These are phyloP conservation scores for Tephrocybe rancida DNA, from an alignment of 768 basidiomycete genomes.

Conservation along the genomic window DNA sequence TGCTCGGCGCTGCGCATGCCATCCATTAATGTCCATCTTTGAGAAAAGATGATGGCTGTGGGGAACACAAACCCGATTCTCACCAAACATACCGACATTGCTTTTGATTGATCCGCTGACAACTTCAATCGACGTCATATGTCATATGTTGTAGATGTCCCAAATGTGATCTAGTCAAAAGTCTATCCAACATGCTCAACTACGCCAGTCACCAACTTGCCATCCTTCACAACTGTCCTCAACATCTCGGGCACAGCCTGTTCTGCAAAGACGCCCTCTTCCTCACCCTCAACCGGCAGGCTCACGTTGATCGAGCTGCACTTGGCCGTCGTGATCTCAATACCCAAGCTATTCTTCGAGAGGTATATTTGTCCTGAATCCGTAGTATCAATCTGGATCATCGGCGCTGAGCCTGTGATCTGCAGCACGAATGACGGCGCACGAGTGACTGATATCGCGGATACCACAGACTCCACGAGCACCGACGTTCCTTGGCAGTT, in stretches of 20 bases:
- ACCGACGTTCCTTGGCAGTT: conserved; percentile 88
- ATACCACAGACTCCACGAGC: conserved; percentile 91
- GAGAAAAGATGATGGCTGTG: conserved; percentile 6
- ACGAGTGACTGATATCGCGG: conserved; percentile 83
- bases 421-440: conserved; percentile 95
- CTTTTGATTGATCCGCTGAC: conserved; percentile 12
- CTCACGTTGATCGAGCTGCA: conserved; percentile 92
- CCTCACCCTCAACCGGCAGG: conserved; percentile 83
- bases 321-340: conserved; percentile 93
- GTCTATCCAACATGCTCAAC: conserved; percentile 80
- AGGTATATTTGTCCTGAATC: conserved; percentile 96
- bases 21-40: conserved; percentile 76
- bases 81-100: neutral
- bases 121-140: conserved; percentile 2
- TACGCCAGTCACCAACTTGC: conserved; percentile 85
- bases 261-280: conserved; percentile 91
- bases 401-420: conserved; percentile 87
- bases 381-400: conserved; percentile 91
- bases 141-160: neutral
- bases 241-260: conserved; percentile 95
- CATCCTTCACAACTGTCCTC: conserved; percentile 76
- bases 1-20: conserved; percentile 70
- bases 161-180: neutral
- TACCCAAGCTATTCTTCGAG: conserved; percentile 72
- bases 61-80: neutral